Base-by-base conservation (phyloP, 495 filamentous ascomycete species). In the Bacidia gigantensis region DNA sequence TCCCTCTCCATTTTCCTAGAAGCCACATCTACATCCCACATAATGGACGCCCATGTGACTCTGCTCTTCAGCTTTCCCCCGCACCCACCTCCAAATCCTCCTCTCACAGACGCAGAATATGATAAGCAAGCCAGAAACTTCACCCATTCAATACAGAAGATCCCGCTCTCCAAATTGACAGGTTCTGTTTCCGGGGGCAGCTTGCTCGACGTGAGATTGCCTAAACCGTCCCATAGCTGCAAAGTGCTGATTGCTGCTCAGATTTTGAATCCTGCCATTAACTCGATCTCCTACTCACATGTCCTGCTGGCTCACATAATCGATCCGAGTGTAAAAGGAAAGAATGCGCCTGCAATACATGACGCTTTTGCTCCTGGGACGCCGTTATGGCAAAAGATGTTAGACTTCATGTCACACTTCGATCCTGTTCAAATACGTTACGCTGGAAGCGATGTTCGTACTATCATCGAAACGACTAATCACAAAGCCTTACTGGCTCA, bases 401-500 rank as follows among this genome's bases (percentile, higher is more conserved):
- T 67, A 11, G 58, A 54, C 0, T 84, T 80, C 52, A 54, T 82
- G 51, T 56, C 64, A 24, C 59, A 52, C 2, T 83, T 80, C 60
- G 76, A 85, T 59, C 66, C 70, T 3, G 62, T 77, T 24, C 81
- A 84, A 57, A 61, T 79, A 9, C 70, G 78, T 61, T 83, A 84
- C 62, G 69, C 66, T 32, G 77, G 78, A 3, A 44, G 53, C 1
- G 72, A 79, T 49, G 79, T 77, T 65, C 65, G 70, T 32, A 62
- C 63, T 24, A 63, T 84, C 9, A 29, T 83, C 18, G 75, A 78
- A n/a, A 49, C 63, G 35, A 56, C 77, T 20, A 67, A 62, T 12
- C 54, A 56, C 18, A 57, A 72, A 47, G 73, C 79, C 2, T 56
- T 68, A 17, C 51, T 52, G 29, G 57, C 57, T 21, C 62, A 65